Base-by-base conservation (phyloP, 179 eudicot species). In the Silene coronaria region DNA sequence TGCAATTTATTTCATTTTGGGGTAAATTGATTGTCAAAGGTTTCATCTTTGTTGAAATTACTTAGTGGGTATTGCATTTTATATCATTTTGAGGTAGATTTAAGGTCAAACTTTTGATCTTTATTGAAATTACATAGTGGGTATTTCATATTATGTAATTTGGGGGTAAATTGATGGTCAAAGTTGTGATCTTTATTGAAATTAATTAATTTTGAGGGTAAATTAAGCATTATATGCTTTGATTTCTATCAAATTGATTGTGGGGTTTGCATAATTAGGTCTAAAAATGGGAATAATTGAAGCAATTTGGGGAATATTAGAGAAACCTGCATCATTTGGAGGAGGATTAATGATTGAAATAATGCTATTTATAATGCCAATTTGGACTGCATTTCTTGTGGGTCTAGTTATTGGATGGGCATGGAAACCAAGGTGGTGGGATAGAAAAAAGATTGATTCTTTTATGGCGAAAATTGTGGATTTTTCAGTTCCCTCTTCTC, bases 401-500 rank as follows among this genome's bases (percentile, higher is more conserved):
- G 98, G 97, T 28, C 55, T 91, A 73, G 17, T 91, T 26, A 79
- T 89, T 62, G 98, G 97, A n/a, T 88, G 97, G 98, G 77, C 65
- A 61, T 93, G 97, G 97, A 86, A 84, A 71, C 97, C 97, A 28
- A 88, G 80, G 23, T 91, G 97, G 97, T 91, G 97, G 95, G 85
- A 83, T 51, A 78, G 72, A 67, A 80, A 75, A 8, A 86, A 81
- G 68, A 77, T 89, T 51, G 86, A 84, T 32, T 67, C 77, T 60
- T 81, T 84, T 2, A 8, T 84, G 45, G 71, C 86, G 0, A 83
- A 77, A 62, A 21, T 80, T 70, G 73, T 42, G 8, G 85, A 84
- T 67, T 70, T 59, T 75, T 85, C 88, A 46, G 79, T 84, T 19
- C 79, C 87, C 34, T 62, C 80, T 48, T 85, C 89, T 10, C 70